Evolutionary conservation across 352 stramenopile genomes (phyloP).

Genomic region (Phytophthora ohioensis): DNA sequence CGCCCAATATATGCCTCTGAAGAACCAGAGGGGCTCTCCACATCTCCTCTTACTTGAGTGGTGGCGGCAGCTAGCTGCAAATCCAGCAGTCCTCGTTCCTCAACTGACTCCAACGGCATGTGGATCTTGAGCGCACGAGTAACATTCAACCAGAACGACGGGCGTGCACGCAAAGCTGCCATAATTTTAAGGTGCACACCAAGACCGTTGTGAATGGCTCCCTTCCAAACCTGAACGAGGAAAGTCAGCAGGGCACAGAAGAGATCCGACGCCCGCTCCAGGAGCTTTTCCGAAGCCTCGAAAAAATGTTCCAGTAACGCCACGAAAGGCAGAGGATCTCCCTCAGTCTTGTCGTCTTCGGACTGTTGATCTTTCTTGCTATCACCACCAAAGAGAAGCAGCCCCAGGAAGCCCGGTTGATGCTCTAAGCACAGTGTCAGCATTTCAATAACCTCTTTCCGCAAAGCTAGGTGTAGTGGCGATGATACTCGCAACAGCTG

Average conservation of each 20-base stretch:
- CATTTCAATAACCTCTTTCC: constrained; percentile 61
- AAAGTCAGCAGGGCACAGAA: constrained; percentile 68
- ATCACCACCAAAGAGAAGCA: constrained; percentile 52
- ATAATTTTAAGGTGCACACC: constrained; percentile 63
- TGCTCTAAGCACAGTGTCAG: constrained; percentile 63
- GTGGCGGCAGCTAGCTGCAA: constrained; percentile 47
- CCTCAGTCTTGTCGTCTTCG: constrained; percentile 28
- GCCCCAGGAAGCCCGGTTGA: constrained; percentile 69
- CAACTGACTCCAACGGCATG: constrained; percentile 55
- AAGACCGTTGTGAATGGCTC: constrained; percentile 47
- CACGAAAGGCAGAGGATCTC: constrained; percentile 43
- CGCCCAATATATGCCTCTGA: constrained; percentile 56
- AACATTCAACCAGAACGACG: constrained; percentile 69
- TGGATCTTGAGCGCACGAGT: constrained; percentile 66
- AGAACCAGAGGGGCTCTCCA: constrained; percentile 19
- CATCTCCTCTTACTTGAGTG: constrained; percentile 25
- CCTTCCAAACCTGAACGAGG: constrained; percentile 65
- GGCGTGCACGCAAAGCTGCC: constrained; percentile 40
- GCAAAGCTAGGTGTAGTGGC: constrained; percentile 27
- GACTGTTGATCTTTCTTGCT: constrained; percentile 21
- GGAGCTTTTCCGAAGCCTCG: constrained; percentile 59
- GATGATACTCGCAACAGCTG: constrained; percentile 43
- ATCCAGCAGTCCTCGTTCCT: constrained; percentile 49
- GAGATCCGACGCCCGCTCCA: constrained; percentile 65
- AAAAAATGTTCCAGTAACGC: constrained; percentile 63